These are phyloP conservation scores for Exophiala lecanii-corni DNA, from an alignment of 2,329 filamentous ascomycete species.

Conservation along the genomic window DNA sequence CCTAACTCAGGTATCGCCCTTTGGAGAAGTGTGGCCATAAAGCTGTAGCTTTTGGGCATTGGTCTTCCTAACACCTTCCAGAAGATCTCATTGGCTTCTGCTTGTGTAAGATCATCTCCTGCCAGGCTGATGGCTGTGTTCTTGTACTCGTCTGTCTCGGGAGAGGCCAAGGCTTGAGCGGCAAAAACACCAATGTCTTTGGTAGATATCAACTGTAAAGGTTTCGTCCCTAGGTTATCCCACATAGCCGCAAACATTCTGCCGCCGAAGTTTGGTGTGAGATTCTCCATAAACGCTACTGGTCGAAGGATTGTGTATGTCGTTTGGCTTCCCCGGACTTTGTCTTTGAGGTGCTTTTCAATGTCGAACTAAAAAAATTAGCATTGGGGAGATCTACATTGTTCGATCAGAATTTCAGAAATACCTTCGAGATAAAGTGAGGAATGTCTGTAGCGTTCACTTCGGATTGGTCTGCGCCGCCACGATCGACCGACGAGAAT, in stretches of 20 bases:
- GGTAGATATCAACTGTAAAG: conserved; percentile 40
- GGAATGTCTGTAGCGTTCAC: conserved; percentile 53
- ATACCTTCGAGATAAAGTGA: conserved; percentile 56
- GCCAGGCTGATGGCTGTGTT: conserved; percentile 46
- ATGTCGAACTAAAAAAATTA: conserved; percentile 42
- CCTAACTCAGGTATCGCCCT: conserved; percentile 35
- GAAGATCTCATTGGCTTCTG: conserved; percentile 44
- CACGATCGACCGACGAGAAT: conserved; percentile 61
- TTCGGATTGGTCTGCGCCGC: conserved; percentile 50
- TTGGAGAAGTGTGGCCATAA: conserved; percentile 18
- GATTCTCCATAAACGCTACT: conserved; percentile 59
- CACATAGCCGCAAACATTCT: conserved; percentile 47
- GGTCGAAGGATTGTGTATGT: conserved; percentile 60
- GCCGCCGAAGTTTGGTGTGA: conserved; percentile 43
- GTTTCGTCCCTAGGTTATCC: conserved; percentile 38
- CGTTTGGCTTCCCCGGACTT: conserved; percentile 44
- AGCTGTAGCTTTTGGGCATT: conserved; percentile 34
- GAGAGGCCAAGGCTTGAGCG: conserved; percentile 45
- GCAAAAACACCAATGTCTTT: conserved; percentile 52
- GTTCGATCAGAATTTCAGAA: background rate
- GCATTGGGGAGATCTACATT: too few species aligned
- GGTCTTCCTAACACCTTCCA: conserved; percentile 42
- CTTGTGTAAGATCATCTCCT: conserved; percentile 49
- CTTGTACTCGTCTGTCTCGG: conserved; percentile 38
- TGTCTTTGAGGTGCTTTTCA: conserved; percentile 56